These are phyloP conservation scores for Cadophora gregata DNA, from an alignment of 2,329 filamentous ascomycete genomes.

Conservation along the genomic window DNA sequence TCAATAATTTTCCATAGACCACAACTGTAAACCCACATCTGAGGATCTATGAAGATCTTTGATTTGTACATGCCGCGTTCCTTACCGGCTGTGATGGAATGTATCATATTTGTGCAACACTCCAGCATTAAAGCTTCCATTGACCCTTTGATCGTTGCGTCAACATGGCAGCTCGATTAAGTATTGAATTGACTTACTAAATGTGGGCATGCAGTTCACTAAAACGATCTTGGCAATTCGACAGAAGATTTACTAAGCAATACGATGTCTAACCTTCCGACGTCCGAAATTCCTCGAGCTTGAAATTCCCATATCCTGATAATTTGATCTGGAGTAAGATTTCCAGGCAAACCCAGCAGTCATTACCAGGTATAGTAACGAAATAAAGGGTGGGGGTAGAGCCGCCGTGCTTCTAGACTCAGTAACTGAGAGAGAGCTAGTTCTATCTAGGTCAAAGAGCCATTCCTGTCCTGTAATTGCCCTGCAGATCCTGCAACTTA, in stretches of 20 bases:
- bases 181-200: not conserved
- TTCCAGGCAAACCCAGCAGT: not conserved
- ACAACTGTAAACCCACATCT: too few relatives aligned
- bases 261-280: not conserved
- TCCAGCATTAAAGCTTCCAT: not conserved
- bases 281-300: not conserved
- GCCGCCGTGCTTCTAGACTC: too few relatives aligned
- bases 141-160: not conserved
- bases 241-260: not conserved
- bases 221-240: too few relatives aligned
- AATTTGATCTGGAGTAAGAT: not conserved
- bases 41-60: too few relatives aligned
- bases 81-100: not conserved
- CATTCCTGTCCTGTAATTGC: too few relatives aligned
- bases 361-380: not conserved
- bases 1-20: too few relatives aligned
- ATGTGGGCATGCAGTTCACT: not conserved
- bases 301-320: not conserved
- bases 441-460: too few relatives aligned
- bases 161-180: not conserved
- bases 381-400: not conserved
- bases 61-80: too few relatives aligned
- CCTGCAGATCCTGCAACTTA: too few relatives aligned
- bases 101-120: not conserved
- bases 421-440: too few relatives aligned